Base-by-base conservation (phyloP, 2,329 filamentous ascomycete genomes). In the Orbilia ellipsospora region DNA sequence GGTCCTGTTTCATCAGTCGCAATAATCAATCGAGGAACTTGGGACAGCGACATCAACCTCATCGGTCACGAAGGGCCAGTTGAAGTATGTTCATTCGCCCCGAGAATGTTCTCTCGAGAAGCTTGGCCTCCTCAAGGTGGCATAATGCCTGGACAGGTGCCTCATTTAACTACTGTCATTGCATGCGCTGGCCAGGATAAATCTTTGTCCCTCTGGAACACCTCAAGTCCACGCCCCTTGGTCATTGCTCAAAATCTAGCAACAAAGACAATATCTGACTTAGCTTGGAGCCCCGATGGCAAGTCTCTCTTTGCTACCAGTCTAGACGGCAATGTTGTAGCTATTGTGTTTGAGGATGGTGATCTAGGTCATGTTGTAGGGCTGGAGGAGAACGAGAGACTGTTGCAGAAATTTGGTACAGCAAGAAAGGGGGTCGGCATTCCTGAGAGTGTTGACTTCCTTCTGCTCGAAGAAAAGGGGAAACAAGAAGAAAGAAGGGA, bases 151-250 rank as follows among this genome's bases (percentile, higher is more conserved):
- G 81, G 18, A 82, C 84, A 77, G 78, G 83, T 80, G 80, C 86
- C 89, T 15, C 70, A 74, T 51, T 52, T 74, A 44, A 93, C 97
- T 2, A 98, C 94, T 0, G 94, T 99, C 0, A 96, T 99, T 79
- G 95, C 96, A 7, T 98, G 94, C 77, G 95, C 94, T 4, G 96
- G 95, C 2, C 95, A 97, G 80, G 95, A 99, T 82, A 98, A 97
- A 83, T 95, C 94, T 1, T 83, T 99, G 50, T 97, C 93, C 80
- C 90, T 99, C 44, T 99, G 95, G 95, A 98, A 97, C 79, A 99
- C 96, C 0, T 97, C 93, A 80, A 96, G 92, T 23, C 94, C 95
- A 0, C 86, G 95, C 20, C 95, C 95, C 0, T 90, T 98, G 18
- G 90, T 97, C 18, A 93, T 98, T 62, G 87, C 93, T 8, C 93